phyloP scores from a whole-genome alignment of 2,329 filamentous ascomycete species.

The Westerdykella aurantiaca region DNA sequence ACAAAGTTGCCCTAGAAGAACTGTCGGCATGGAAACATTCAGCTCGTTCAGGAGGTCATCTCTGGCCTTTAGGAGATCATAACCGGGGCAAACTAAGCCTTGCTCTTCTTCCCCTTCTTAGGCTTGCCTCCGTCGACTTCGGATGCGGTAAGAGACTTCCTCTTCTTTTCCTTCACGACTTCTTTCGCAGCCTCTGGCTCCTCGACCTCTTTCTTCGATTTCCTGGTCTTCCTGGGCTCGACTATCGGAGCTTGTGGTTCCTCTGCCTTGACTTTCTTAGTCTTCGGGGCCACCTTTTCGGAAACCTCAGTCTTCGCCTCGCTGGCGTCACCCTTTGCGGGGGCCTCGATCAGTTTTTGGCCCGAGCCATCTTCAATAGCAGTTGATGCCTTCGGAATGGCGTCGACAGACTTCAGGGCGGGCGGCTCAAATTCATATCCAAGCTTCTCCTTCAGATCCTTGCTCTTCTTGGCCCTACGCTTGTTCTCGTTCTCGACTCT shows the following conservation, averaged over 20 bases:
- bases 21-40: no score
- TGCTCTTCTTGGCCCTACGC: conserved; percentile 61
- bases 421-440: conserved; percentile 81
- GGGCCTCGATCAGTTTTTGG: conserved; percentile 20
- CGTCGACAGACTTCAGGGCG: conserved; percentile 58
- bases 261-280: conserved; percentile 22
- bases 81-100: conserved; percentile 6
- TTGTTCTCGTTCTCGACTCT: conserved; percentile 68
- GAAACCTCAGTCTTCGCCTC: conserved; percentile 8
- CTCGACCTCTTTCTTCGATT: conserved; percentile 6
- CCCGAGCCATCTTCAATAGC: conserved; percentile 19
- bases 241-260: conserved; percentile 6
- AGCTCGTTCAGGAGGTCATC: no score
- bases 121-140: conserved; percentile 10
- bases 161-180: conserved; percentile 7
- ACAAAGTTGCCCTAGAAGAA: no score
- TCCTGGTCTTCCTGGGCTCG: conserved; percentile 11
- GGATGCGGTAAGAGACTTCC: conserved; percentile 20
- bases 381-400: conserved; percentile 25
- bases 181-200: conserved; percentile 9
- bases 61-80: no score
- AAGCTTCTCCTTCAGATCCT: conserved; percentile 70
- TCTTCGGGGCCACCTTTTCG: conserved; percentile 11
- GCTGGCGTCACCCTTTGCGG: conserved; percentile 9
- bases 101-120: conserved; percentile 26